Evolutionary conservation across 192 early-diverging fungal species (phyloP), one percentile per base, ranked within the genome.

Genomic region (Backusella morwellensis): DNA sequence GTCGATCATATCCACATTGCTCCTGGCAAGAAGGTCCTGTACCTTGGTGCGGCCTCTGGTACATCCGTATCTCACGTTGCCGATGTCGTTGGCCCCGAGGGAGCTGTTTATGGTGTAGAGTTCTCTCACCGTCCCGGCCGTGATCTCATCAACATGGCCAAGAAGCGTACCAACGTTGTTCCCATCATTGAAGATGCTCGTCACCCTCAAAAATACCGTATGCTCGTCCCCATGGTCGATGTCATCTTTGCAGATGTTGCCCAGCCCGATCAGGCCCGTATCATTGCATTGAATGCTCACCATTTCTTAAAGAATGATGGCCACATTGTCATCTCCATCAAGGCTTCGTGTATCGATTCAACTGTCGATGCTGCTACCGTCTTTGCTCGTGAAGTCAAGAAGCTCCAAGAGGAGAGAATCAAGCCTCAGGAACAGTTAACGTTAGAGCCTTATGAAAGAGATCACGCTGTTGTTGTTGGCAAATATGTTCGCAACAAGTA

Each of bases 301-400:
- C 91, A 97, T 87, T 98, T 98, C 90, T 89, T 99, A 77, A 97
- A 97, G 90, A 96, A 96, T 87, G 91, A 93, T 70, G 97, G 96
- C 56, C 92, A 99, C 85, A 96, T 98, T 86, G 97, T 97, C 70
- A 98, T 98, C 80, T 97, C 96, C 70, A 97, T 99, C 91, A 99
- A 99, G 91, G 98, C 97, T 72, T 97, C 97, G 90, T 99, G 97
- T 88, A 99, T 99, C 85, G 98, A 99, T 87, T 98, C 97, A n/a
- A 99, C 97, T 17, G 96, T 97, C 35, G 95, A 93, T 81, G 96
- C 98, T 35, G 90, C 93, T 66, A 96, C 93, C 54, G 98, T 98
- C 41, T 99, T 99, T 86, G 98, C 98, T 29, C 86, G 91, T 75
- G 97, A 99, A 87, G 95, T 99, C 72, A 94, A 96, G 87, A 98